A percentile compares a stretch with the other conserved stretches of the same genome.
Evolutionary conservation across 108 stramenopile species (phyloP).

Genomic region (Nitzschia sp.): DNA sequence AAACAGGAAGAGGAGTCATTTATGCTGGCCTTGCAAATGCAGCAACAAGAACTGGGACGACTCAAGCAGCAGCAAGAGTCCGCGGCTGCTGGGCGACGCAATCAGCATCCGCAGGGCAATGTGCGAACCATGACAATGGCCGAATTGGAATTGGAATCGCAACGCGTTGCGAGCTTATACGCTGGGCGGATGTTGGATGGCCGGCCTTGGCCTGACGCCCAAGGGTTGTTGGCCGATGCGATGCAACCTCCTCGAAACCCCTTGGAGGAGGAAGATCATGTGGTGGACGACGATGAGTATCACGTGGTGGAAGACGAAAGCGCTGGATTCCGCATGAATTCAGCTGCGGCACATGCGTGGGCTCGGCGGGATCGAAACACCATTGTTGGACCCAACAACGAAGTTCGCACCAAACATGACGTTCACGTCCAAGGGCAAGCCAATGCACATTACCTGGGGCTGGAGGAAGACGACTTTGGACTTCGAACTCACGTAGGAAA

Average conservation of each 20-base stretch:
- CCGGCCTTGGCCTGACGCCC: no score
- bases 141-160: conserved; percentile 25
- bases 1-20: conserved; percentile 52
- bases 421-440: conserved; percentile 48
- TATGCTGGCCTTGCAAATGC: conserved; percentile 45
- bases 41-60: conserved; percentile 50
- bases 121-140: conserved; percentile 46
- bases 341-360: conserved; percentile 37
- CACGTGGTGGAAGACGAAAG: neutral
- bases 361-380: conserved; percentile 49
- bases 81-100: neutral
- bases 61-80: conserved; percentile 28
- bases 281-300: conserved; percentile 30
- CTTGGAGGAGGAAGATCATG: neutral
- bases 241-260: conserved; percentile 3
- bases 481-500: conserved; percentile 41
- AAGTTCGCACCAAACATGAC: conserved; percentile 81
- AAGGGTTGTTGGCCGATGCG: neutral
- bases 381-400: conserved; percentile 73
- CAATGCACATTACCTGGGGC: conserved; percentile 57
- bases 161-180: neutral
- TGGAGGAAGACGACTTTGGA: conserved; percentile 27
- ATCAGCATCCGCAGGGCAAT: conserved; percentile 36
- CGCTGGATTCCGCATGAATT: conserved; percentile 68
- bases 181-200: neutral